Percentiles rank a stretch among this genome's conserved stretches.
phyloP scores from a whole-genome alignment of 768 basidiomycete genomes.

The Hericium alpestre region DNA sequence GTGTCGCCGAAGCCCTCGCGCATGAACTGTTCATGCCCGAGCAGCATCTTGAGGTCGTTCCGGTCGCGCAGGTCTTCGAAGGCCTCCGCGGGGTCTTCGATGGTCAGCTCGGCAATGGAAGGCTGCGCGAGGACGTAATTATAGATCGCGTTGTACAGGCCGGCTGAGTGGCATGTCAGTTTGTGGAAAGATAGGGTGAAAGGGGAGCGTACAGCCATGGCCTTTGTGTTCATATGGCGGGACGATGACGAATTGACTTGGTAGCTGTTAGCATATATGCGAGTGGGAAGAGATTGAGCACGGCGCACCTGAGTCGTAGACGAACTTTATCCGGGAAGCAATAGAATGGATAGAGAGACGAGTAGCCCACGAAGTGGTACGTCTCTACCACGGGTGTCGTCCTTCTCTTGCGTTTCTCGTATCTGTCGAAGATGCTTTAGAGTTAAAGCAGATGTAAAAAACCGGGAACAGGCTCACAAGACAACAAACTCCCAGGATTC shows the following conservation, averaged over 20 bases:
- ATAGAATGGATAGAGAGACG: constrained; percentile 91
- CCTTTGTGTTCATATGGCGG: constrained; percentile 83
- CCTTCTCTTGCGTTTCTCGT: constrained; percentile 68
- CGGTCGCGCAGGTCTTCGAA: constrained; percentile 95
- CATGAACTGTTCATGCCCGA: constrained; percentile 54
- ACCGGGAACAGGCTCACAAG: constrained; percentile 41
- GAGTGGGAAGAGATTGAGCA: background rate
- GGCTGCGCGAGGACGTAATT: constrained; percentile 56
- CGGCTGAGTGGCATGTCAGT: constrained; percentile 37
- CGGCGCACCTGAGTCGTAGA: constrained; percentile 67
- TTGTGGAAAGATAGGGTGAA: background rate
- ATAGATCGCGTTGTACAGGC: constrained; percentile 82
- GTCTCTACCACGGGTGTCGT: constrained; percentile 37
- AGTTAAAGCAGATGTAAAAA: background rate
- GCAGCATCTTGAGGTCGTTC: constrained; percentile 75
- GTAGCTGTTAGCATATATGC: background rate
- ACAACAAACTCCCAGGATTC: constrained; percentile 89
- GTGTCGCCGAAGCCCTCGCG: constrained; percentile 54
- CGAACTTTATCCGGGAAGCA: constrained; percentile 88
- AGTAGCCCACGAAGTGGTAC: constrained; percentile 93
- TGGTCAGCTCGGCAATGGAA: constrained; percentile 80
- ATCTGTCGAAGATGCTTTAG: constrained; percentile 35
- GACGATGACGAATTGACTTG: constrained; percentile 87
- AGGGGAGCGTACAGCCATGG: constrained; percentile 67
- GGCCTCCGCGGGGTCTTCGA: constrained; percentile 96